These are phyloP conservation scores for Leishmania arabica DNA, from an alignment of 208 protist species.

Conservation along the genomic window DNA sequence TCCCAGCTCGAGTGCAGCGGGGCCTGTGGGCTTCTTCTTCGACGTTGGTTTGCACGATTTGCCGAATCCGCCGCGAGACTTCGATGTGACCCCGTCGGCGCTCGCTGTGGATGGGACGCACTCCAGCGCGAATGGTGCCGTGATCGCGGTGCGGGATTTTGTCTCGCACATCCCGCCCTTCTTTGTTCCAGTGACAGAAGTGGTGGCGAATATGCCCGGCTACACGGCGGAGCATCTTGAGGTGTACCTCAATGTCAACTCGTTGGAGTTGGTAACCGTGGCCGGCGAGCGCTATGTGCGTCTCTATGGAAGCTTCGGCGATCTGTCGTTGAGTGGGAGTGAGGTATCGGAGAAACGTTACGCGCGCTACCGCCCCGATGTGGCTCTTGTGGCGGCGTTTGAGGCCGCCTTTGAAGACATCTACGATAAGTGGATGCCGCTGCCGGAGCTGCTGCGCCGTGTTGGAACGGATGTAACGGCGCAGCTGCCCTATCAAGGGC, in stretches of 20 bases:
- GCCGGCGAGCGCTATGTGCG: conserved; percentile 62
- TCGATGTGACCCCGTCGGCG: conserved; percentile 64
- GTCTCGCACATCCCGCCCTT: conserved; percentile 84
- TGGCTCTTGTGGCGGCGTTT: conserved; percentile 40
- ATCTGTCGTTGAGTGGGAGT: conserved; percentile 60
- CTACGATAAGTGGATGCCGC: conserved; percentile 78
- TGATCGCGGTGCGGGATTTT: conserved; percentile 78
- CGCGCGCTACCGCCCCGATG: conserved; percentile 50
- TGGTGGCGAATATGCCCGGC: conserved; percentile 77
- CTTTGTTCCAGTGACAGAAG: conserved; percentile 76
- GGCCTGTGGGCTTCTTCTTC: conserved; percentile 82
- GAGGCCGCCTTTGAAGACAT: conserved; percentile 57
- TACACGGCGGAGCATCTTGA: conserved; percentile 88
- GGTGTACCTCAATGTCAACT: conserved; percentile 58
- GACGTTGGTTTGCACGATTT: conserved; percentile 62
- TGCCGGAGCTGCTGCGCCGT: conserved; percentile 65
- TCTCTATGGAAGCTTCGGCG: conserved; percentile 73
- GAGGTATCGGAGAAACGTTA: conserved; percentile 64
- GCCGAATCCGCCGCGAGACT: conserved; percentile 74
- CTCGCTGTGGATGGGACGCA: conserved; percentile 29
- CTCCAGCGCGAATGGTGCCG: conserved; percentile 54
- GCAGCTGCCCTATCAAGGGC: conserved; percentile 62
- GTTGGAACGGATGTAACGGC: conserved; percentile 49
- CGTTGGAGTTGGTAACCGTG: conserved; percentile 76
- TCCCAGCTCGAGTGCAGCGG: not conserved